phyloP scores from a whole-genome alignment of 2,329 filamentous ascomycete genomes.

The Plenodomus biglobosus region DNA sequence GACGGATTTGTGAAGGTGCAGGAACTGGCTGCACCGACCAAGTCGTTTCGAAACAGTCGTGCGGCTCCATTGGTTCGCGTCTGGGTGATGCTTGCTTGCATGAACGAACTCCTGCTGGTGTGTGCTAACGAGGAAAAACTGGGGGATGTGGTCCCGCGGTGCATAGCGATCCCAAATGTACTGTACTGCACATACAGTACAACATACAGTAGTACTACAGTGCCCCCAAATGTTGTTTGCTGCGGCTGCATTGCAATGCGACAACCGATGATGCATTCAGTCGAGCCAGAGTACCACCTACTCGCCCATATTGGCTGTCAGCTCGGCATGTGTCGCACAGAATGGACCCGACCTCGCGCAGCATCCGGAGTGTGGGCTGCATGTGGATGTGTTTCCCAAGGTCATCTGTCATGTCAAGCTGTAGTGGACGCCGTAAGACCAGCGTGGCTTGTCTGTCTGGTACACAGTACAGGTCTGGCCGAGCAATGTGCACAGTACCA shows the following conservation, averaged over 20 bases:
- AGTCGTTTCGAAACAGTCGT: conserved; percentile 3
- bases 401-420: conserved; percentile 6
- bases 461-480: conserved; percentile 3
- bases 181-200: no score
- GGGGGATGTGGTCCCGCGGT: background rate
- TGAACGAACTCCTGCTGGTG: background rate
- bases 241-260: no score
- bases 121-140: background rate
- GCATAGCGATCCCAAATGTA: no score
- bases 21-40: conserved; percentile 1
- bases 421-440: conserved; percentile 1
- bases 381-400: conserved; percentile 3
- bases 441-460: conserved; percentile 1
- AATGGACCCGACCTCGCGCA: conserved; percentile 9
- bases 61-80: background rate
- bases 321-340: conserved; percentile 4
- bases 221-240: background rate
- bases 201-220: background rate
- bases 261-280: no score
- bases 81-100: background rate
- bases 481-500: background rate
- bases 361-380: conserved; percentile 4
- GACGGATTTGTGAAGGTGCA: background rate
- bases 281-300: background rate
- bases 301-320: conserved; percentile 11